Percentiles rank a stretch among this genome's conserved stretches.
These are phyloP conservation scores for Galerina sulciceps DNA, from an alignment of 768 basidiomycete species.

Conservation along the genomic window DNA sequence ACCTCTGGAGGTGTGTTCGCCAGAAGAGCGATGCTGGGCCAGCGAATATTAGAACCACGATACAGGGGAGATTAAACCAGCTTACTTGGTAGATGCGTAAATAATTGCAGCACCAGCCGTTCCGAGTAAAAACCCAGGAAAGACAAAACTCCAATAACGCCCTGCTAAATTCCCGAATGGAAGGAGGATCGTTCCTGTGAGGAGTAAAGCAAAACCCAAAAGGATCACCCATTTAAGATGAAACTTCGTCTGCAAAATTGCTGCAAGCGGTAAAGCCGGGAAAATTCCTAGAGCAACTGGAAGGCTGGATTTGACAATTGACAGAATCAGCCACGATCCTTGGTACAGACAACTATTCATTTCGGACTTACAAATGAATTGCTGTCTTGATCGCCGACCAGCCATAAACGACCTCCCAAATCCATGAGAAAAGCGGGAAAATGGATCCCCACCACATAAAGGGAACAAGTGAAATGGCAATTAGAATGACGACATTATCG, in stretches of 20 bases:
- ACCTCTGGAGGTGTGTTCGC: constrained; percentile 49
- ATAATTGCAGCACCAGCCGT: constrained; percentile 48
- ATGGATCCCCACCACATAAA: constrained; percentile 41
- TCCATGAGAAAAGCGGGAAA: constrained; percentile 35
- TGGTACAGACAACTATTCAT: not conserved
- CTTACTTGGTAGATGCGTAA: constrained; percentile 54
- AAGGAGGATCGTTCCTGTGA: constrained; percentile 44
- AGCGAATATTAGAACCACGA: not conserved
- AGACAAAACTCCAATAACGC: constrained; percentile 50
- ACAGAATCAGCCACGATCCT: constrained; percentile 6
- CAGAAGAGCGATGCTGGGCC: constrained; percentile 52
- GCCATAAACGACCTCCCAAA: constrained; percentile 45
- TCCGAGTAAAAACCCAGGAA: constrained; percentile 55
- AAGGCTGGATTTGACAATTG: constrained; percentile 28
- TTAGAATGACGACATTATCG: constrained; percentile 43
- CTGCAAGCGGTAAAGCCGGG: constrained; percentile 39
- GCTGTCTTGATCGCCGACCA: constrained; percentile 45
- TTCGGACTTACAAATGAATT: constrained; percentile 41
- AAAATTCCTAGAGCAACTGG: constrained; percentile 46
- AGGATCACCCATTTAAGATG: constrained; percentile 51
- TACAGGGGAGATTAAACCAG: not conserved
- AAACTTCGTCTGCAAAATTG: constrained; percentile 35
- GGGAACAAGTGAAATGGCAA: constrained; percentile 39
- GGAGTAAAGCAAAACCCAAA: constrained; percentile 38
- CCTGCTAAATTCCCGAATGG: constrained; percentile 42